Evolutionary conservation across 495 filamentous ascomycete species (phyloP), one percentile per base, ranked within the genome.

Genomic region (Talaromyces ruber): DNA sequence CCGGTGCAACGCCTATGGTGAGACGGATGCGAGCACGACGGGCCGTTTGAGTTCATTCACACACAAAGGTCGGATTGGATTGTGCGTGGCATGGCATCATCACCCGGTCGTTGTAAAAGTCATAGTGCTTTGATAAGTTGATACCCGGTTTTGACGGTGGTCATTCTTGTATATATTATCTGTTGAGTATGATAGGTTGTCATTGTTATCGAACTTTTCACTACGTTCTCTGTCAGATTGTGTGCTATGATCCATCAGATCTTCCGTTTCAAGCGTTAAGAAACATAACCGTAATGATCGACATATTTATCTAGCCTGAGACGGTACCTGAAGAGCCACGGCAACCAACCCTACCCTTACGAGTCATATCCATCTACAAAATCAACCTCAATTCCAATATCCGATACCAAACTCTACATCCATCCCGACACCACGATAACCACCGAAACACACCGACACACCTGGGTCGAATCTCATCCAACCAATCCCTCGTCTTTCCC

Each of bases 1-100:
- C 76, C 21, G 77, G 75, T 34, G 76, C 74, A 53, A 80, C 75
- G 0, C 76, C 75, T 28, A 73, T 74, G 62, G 71, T 74, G 62
- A 70, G 68, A 22, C 72, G 76, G 37, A 65, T 80, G 50, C 74
- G 77, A 32, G 69, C 70, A 14, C 64, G 74, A 57, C 54, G 43
- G 28, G 43, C 25, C 8, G 21, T 16, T 39, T 39, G 30, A 39
- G 34, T 16, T 16, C 9, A n/a, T n/a, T n/a, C n/a, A n/a, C 8
- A 39, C 14, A 3, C 34, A 39, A 39, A 39, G 16, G 34, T 39
- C 16, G 34, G 16, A 16, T 47, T 14, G 4, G 18, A 47, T 47
- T 47, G 3, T n/a, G 51, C 21, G 7, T 28, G 50, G 16, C 50
- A 14, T 53, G 11, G 47, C 18, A 54, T 54, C 11, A 28, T 9